Evolutionary conservation across 1,284 basidiomycete genomes (phyloP).

Genomic region (Phellopilus nigrolimitatus): DNA sequence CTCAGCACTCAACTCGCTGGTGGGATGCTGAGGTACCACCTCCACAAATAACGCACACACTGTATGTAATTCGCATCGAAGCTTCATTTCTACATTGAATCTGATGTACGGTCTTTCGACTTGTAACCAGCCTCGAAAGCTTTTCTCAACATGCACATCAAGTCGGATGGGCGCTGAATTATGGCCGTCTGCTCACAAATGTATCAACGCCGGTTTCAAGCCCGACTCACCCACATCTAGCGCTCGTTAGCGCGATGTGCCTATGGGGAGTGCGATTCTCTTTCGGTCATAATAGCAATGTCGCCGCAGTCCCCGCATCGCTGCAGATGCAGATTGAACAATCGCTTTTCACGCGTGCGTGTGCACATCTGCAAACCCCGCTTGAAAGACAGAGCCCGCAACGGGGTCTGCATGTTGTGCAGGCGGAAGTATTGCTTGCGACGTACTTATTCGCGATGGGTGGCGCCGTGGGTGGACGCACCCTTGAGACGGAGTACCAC

Average conservation of each 20-base stretch:
- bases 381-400: constrained; percentile 2
- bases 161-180: constrained; percentile 5
- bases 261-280: constrained; percentile 18
- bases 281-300: background rate
- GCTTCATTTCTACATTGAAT: background rate
- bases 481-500: constrained; percentile 17
- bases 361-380: constrained; percentile 2
- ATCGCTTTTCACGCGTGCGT: constrained; percentile 3
- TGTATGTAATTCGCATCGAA: background rate
- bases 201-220: background rate
- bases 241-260: constrained; percentile 15
- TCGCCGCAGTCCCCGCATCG: background rate
- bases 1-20: constrained; percentile 9
- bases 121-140: background rate
- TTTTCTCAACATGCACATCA: constrained; percentile 13
- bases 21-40: constrained; percentile 12
- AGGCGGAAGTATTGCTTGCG: constrained; percentile 17
- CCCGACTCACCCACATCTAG: constrained; percentile 8
- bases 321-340: constrained; percentile 4
- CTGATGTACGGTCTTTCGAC: background rate
- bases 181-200: background rate
- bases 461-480: constrained; percentile 5
- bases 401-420: constrained; percentile 13
- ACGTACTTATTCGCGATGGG: constrained; percentile 13
- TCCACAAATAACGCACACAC: constrained; percentile 1